Evolutionary conservation across 2,329 filamentous ascomycete genomes (phyloP).

Genomic region (Penicillium janthinellum): DNA sequence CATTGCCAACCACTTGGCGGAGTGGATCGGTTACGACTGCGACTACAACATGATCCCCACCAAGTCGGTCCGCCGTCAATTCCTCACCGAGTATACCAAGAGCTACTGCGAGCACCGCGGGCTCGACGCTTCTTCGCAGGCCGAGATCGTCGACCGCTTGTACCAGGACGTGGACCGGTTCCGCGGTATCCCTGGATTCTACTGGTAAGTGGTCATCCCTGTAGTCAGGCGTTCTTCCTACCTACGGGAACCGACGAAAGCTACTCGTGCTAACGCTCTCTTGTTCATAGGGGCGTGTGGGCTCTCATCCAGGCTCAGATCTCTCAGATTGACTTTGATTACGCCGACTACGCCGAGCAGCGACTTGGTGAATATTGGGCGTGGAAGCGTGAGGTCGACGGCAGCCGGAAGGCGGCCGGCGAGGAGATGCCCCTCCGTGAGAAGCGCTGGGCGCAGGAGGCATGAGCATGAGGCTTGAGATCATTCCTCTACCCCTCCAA

Average conservation of each 20-base stretch:
- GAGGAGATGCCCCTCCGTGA: conserved; percentile 73
- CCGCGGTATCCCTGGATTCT: conserved; percentile 86
- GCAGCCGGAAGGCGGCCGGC: conserved; percentile 56
- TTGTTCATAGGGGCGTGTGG: conserved; percentile 79
- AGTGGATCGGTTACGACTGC: conserved; percentile 97
- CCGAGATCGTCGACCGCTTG: conserved; percentile 68
- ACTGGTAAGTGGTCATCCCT: conserved; percentile 50
- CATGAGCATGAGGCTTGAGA: conserved; percentile 17
- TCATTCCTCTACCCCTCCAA: neutral
- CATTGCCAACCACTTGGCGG: conserved; percentile 95
- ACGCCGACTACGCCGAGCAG: conserved; percentile 84
- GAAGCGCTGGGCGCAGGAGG: conserved; percentile 71
- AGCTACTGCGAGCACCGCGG: conserved; percentile 64
- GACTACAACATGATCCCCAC: conserved; percentile 84
- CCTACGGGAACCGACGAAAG: neutral
- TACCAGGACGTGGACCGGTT: conserved; percentile 82
- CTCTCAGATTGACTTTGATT: conserved; percentile 95
- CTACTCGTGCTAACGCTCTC: conserved; percentile 5
- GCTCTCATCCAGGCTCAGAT: conserved; percentile 92
- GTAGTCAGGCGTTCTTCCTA: neutral
- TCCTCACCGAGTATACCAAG: conserved; percentile 79
- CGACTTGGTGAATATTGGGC: conserved; percentile 90
- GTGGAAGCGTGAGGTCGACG: conserved; percentile 76
- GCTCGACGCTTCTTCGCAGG: conserved; percentile 47
- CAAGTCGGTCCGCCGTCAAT: conserved; percentile 71